A percentile compares a stretch with the other conserved stretches of the same genome.
Conservation (phyloP, 2,329 filamentous ascomycete species). For the Monosporascus sp. region DNA sequence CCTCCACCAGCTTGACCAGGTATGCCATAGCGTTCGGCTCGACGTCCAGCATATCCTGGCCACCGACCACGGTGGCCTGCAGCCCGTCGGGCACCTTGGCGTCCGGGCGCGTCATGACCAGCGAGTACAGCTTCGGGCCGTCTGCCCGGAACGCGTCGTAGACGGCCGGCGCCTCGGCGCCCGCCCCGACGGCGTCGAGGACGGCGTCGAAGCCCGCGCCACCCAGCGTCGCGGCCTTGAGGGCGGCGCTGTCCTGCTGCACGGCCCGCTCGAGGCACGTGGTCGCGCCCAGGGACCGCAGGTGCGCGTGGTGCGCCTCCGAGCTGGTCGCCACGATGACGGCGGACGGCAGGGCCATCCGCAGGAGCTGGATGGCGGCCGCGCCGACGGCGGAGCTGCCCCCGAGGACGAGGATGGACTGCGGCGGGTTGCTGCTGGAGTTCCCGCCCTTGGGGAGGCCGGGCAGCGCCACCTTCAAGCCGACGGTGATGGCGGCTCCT, state of each 20-base stretch:
- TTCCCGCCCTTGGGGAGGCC: constrained; percentile 8
- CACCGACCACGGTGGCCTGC: constrained; percentile 11
- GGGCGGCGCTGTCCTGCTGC: constrained; percentile 7
- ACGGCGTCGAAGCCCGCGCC: constrained; percentile 27
- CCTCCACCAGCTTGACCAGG: constrained; percentile 14
- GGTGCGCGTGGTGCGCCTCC: constrained; percentile 13
- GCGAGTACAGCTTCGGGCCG: constrained; percentile 24
- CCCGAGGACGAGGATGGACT: constrained; percentile 29
- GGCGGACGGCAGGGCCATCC: constrained; percentile 22
- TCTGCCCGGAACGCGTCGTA: constrained; percentile 18
- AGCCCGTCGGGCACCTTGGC: constrained; percentile 21
- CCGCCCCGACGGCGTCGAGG: constrained; percentile 26
- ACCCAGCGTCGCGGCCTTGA: constrained; percentile 14
- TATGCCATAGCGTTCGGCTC: constrained; percentile 2
- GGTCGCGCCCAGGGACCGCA: constrained; percentile 16
- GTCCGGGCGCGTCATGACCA: constrained; percentile 22
- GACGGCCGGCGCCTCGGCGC: constrained; percentile 14
- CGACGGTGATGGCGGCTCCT: constrained; percentile 13
- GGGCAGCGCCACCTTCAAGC: constrained; percentile 21
- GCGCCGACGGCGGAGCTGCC: constrained; percentile 29
- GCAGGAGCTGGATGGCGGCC: constrained; percentile 29
- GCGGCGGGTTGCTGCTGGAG: not conserved
- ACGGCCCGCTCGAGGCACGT: constrained; percentile 11
- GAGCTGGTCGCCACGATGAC: constrained; percentile 29
- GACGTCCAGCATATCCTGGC: constrained; percentile 14